Percentiles rank a stretch among this genome's conserved stretches.
These are phyloP conservation scores for Hippophae rhamnoides DNA, from an alignment of 306 rosid species.

Conservation along the genomic window DNA sequence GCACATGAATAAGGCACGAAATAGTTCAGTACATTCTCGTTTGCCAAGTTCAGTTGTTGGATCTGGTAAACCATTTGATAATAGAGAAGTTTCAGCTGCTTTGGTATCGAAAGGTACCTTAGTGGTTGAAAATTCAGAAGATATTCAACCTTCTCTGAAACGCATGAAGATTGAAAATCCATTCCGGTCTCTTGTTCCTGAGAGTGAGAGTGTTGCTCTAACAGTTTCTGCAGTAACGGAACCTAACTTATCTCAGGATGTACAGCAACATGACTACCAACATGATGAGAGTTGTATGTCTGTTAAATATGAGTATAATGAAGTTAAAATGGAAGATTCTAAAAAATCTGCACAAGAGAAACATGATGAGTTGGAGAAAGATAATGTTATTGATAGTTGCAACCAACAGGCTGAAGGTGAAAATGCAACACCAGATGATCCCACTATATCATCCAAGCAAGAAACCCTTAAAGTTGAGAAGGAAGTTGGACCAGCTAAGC, in stretches of 20 bases:
- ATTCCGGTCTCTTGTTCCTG: conserved; percentile 41
- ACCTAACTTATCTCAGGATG: conserved; percentile 35
- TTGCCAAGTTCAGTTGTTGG: conserved; percentile 43
- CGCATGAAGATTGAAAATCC: conserved; percentile 80
- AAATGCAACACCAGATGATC: conserved; percentile 36
- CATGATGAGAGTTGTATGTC: conserved; percentile 35
- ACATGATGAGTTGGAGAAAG: conserved; percentile 44
- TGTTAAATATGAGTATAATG: conserved; percentile 46
- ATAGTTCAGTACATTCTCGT: conserved; percentile 32
- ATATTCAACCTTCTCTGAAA: conserved; percentile 61
- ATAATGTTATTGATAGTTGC: conserved; percentile 28
- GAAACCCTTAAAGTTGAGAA: conserved; percentile 60
- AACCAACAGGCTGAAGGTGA: conserved; percentile 34
- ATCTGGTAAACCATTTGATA: conserved; percentile 46
- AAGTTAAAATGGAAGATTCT: conserved; percentile 53
- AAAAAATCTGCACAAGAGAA: conserved; percentile 30
- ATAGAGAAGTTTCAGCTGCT: conserved; percentile 29
- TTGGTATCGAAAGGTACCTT: conserved; percentile 37
- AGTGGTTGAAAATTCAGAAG: conserved; percentile 51
- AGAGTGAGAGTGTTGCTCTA: conserved; percentile 38
- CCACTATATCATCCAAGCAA: conserved; percentile 42
- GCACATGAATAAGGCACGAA: conserved; percentile 26
- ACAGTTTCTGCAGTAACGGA: conserved; percentile 42
- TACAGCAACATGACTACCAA: conserved; percentile 41
- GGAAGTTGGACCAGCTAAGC: conserved; percentile 48